A percentile compares a stretch with the other conserved stretches of the same genome.
Evolutionary conservation across 768 basidiomycete genomes (phyloP).

Genomic region (Leccinum truebloodii): DNA sequence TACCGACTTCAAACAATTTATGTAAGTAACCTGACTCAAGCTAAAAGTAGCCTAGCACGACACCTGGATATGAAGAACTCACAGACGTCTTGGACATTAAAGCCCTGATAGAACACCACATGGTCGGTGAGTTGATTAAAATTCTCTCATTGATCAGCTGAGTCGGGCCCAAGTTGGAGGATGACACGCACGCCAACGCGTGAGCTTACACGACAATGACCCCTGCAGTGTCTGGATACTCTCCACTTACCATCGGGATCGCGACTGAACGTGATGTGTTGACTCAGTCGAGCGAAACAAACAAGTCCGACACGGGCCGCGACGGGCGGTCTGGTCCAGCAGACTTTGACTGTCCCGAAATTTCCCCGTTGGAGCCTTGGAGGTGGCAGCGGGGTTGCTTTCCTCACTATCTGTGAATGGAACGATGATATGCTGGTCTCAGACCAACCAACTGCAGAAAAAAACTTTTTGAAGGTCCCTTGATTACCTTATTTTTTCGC

Average conservation of each 20-base stretch:
- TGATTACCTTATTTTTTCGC: neutral
- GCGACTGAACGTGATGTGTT: slow-evolving; percentile 3
- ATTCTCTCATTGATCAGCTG: slow-evolving; percentile 14
- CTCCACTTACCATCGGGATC: slow-evolving; percentile 12
- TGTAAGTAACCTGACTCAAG: neutral
- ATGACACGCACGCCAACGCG: slow-evolving; percentile 1
- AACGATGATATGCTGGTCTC: neutral
- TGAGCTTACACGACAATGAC: slow-evolving; percentile 1
- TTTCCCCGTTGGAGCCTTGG: neutral
- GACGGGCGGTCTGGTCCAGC: neutral
- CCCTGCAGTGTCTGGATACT: slow-evolving; percentile 1
- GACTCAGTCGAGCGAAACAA: slow-evolving; percentile 2
- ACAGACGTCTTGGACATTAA: neutral
- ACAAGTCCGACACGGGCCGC: slow-evolving; percentile 13
- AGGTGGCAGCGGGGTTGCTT: slow-evolving; percentile 14
- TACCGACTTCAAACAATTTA: slow-evolving; percentile 3
- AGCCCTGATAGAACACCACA: slow-evolving; percentile 10
- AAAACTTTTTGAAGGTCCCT: neutral
- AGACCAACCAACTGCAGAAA: neutral
- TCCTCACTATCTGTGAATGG: neutral
- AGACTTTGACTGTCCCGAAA: slow-evolving; percentile 5
- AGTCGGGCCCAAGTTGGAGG: slow-evolving; percentile 1
- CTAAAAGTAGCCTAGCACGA: neutral
- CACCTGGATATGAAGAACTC: slow-evolving; percentile 9
- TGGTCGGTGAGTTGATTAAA: slow-evolving; percentile 21